phyloP scores from a whole-genome alignment of 306 rosid species.

The Cucurbita moschata region DNA sequence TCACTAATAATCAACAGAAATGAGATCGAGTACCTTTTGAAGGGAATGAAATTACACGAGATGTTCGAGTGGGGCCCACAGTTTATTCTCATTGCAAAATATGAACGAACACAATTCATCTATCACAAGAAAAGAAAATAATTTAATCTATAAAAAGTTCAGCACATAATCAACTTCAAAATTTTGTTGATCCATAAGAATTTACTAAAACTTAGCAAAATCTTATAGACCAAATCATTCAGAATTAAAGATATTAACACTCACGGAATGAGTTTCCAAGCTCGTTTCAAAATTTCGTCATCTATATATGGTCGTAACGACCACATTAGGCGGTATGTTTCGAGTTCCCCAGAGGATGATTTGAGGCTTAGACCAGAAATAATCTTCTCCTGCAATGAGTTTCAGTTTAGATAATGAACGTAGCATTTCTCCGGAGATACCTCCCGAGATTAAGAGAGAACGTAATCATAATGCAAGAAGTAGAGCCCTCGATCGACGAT shows the following conservation, averaged over 20 bases:
- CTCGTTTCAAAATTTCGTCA: constrained; percentile 35
- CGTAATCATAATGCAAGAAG: not conserved
- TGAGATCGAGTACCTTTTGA: too few species aligned
- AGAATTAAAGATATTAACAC: not conserved
- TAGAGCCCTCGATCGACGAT: not conserved
- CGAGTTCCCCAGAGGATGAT: constrained; percentile 42
- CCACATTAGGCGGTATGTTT: constrained; percentile 67
- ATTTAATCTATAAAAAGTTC: too few species aligned
- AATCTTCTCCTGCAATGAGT: constrained; percentile 42
- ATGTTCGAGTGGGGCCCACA: too few species aligned
- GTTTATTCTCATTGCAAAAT: too few species aligned
- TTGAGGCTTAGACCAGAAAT: constrained; percentile 41
- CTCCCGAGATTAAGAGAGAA: not conserved
- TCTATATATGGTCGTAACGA: constrained; percentile 40
- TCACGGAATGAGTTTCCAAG: constrained; percentile 42
- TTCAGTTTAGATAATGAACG: not conserved
- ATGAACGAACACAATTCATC: too few species aligned
- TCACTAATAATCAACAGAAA: too few species aligned
- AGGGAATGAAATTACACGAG: too few species aligned
- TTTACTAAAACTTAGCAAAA: not conserved
- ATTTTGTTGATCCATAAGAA: not conserved
- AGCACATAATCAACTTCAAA: not conserved
- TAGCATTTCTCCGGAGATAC: not conserved
- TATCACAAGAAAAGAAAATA: too few species aligned
- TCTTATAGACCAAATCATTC: not conserved